These are phyloP conservation scores for Dictyostelium capitatum DNA, from an alignment of 78 protist genomes.

Conservation along the genomic window DNA sequence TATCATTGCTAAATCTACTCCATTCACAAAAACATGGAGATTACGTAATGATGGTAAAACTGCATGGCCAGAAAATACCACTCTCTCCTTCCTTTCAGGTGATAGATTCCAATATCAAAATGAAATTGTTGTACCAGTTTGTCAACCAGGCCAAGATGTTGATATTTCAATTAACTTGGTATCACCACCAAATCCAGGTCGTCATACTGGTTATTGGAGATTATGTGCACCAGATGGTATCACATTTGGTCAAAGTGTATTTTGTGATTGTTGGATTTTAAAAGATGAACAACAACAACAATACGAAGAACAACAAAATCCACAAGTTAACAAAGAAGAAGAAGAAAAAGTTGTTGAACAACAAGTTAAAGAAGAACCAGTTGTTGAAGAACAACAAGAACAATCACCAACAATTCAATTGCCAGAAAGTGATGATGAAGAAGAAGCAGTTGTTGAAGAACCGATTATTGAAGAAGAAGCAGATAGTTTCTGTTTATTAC, in stretches of 20 bases:
- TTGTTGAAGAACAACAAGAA: not conserved
- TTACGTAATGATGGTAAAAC: conserved; percentile 74
- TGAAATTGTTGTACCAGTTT: conserved; percentile 11
- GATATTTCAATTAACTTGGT: conserved; percentile 74
- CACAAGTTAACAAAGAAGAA: too few species aligned
- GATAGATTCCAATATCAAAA: conserved; percentile 45
- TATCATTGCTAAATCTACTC: conserved; percentile 21
- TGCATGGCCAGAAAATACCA: conserved; percentile 73
- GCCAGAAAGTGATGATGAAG: conserved; percentile 23
- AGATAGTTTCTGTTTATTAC: conserved; percentile 19
- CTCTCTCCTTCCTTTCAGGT: conserved; percentile 67
- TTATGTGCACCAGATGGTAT: conserved; percentile 45
- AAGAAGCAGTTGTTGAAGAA: conserved; percentile 7
- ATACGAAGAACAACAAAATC: not conserved
- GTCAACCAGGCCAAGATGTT: conserved; percentile 45
- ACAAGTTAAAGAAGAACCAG: not conserved
- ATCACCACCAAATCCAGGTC: conserved; percentile 69
- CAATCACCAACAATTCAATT: not conserved
- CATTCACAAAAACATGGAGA: conserved; percentile 84
- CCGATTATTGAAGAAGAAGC: conserved; percentile 16
- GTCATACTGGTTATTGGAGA: conserved; percentile 85
- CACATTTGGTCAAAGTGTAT: conserved; percentile 81
- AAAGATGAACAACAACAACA: conserved; percentile 1
- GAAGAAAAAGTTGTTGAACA: conserved; percentile 11
- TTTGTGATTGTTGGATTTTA: conserved; percentile 40